phyloP scores from a whole-genome alignment of 345 rosid genomes.

The Salix arbutifolia region DNA sequence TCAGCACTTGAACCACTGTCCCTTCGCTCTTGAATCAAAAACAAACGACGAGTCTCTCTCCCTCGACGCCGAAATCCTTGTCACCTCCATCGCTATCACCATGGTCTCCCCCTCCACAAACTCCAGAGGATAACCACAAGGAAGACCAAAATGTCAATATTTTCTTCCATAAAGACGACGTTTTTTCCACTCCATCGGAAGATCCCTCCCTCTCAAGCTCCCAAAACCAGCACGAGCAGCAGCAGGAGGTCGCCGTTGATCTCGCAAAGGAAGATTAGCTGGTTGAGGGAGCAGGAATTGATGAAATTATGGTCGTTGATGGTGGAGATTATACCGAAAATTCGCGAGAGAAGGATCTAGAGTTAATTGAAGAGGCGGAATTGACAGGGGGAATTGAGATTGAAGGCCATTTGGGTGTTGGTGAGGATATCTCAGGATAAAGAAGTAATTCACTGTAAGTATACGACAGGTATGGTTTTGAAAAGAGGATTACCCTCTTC shows the following conservation, averaged over 20 bases:
- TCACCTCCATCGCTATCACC: slow-evolving; percentile 29
- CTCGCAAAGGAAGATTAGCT: background rate
- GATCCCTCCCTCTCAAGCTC: slow-evolving; percentile 8
- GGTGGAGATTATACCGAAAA: background rate
- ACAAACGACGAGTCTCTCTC: background rate
- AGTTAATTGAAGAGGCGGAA: slow-evolving; percentile 26
- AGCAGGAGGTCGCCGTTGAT: background rate
- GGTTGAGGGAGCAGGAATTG: background rate
- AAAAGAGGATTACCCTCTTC: slow-evolving; percentile 6
- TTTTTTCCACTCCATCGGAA: slow-evolving; percentile 27
- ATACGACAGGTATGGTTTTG: slow-evolving; percentile 13
- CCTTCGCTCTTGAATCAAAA: slow-evolving; percentile 14
- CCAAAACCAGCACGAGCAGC: background rate
- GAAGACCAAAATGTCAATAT: background rate
- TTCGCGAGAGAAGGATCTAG: slow-evolving; percentile 31
- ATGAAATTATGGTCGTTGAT: background rate
- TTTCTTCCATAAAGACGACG: slow-evolving; percentile 2
- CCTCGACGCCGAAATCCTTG: slow-evolving; percentile 14
- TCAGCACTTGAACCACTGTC: slow-evolving; percentile 3
- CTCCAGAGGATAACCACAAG: background rate
- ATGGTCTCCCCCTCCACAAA: slow-evolving; percentile 35
- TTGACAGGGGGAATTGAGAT: slow-evolving; percentile 20
- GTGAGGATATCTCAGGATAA: background rate
- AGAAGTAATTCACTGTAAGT: slow-evolving; percentile 11
- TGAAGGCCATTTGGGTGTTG: background rate